These are phyloP conservation scores for Termitomyces sp. DNA, from an alignment of 768 basidiomycete species.

Conservation along the genomic window DNA sequence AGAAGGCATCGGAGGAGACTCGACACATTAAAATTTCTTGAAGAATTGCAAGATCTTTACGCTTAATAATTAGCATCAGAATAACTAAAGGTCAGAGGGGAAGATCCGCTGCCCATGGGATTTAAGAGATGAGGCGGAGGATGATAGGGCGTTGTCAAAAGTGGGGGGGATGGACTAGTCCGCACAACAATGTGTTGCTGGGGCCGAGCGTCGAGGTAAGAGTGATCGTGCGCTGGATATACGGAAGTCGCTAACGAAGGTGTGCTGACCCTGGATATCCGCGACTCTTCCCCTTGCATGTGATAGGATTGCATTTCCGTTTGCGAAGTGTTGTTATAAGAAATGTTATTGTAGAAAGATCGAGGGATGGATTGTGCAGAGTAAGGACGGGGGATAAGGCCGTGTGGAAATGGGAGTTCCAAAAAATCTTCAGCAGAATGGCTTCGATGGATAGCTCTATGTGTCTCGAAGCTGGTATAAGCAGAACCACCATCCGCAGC, in stretches of 20 bases:
- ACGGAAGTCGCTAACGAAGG: conserved; percentile 1
- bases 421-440: conserved; percentile 17
- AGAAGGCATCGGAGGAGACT: not conserved
- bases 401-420: conserved; percentile 18
- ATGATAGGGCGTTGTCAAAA: conserved; percentile 23
- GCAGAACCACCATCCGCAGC: conserved; percentile 1
- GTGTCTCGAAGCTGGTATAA: conserved; percentile 9
- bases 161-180: conserved; percentile 18
- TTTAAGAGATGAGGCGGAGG: conserved; percentile 15
- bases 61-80: conserved; percentile 4
- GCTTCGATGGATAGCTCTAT: conserved; percentile 5
- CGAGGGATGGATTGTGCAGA: conserved; percentile 21
- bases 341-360: conserved; percentile 17
- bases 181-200: conserved; percentile 11
- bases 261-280: conserved; percentile 8
- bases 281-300: conserved; percentile 6
- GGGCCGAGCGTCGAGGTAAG: not conserved
- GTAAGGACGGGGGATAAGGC: conserved; percentile 20
- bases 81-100: conserved; percentile 13
- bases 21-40: conserved; percentile 5
- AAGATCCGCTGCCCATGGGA: conserved; percentile 4
- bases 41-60: not conserved
- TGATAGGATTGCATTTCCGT: conserved; percentile 14
- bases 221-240: conserved; percentile 3
- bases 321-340: not conserved